Percentiles rank a stretch among this genome's conserved stretches.
phyloP scores from a whole-genome alignment of 805 yeast species.

The Jamesozyma hellenica region DNA sequence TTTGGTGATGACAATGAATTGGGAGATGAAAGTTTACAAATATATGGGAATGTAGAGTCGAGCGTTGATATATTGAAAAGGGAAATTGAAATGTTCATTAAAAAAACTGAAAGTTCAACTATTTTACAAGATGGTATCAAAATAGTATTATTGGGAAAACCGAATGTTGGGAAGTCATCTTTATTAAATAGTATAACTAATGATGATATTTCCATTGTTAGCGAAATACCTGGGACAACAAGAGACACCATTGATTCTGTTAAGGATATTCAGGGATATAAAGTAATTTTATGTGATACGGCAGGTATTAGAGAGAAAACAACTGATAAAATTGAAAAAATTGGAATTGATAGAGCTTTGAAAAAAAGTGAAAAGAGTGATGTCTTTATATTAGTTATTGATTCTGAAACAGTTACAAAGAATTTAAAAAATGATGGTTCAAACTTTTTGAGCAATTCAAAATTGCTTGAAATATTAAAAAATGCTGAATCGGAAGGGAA shows the following conservation, averaged over 20 bases:
- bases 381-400: constrained; percentile 50
- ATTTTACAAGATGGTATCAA: constrained; percentile 64
- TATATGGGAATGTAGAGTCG: constrained; percentile 41
- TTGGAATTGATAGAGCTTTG: constrained; percentile 77
- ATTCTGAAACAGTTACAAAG: constrained; percentile 20
- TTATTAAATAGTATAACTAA: constrained; percentile 65
- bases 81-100: constrained; percentile 36
- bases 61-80: constrained; percentile 34
- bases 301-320: constrained; percentile 68
- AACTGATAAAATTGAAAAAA: constrained; percentile 53
- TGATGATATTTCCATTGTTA: constrained; percentile 82
- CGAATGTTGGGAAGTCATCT: constrained; percentile 94
- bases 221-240: constrained; percentile 88
- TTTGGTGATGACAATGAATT: constrained; percentile 90
- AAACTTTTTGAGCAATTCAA: constrained; percentile 23
- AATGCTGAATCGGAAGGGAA: constrained; percentile 8
- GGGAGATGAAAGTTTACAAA: constrained; percentile 42
- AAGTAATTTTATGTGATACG: constrained; percentile 79
- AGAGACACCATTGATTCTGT: constrained; percentile 80
- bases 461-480: constrained; percentile 25
- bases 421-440: neutral
- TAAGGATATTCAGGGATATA: constrained; percentile 72
- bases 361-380: constrained; percentile 52
- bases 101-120: constrained; percentile 46
- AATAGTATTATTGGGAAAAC: constrained; percentile 73